Base-by-base conservation (phyloP, 306 rosid species). In the Cucumis hystrix region DNA sequence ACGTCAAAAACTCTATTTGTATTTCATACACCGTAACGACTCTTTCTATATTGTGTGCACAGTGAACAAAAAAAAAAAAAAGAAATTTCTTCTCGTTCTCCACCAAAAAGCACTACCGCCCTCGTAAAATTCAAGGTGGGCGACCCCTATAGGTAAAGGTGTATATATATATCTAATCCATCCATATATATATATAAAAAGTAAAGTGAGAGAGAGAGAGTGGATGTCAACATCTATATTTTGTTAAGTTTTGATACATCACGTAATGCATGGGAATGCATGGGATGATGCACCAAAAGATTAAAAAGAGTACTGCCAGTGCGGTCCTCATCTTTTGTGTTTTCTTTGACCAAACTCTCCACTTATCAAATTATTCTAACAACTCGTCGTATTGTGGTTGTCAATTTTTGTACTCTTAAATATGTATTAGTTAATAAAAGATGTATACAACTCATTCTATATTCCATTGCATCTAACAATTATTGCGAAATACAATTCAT, bases 221-320 rank as follows among this genome's bases (percentile, higher is more conserved):
- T 63, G 68, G 68, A 63, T 30, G 43, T 63, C 68, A 63, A 11
- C 41, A 33, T 63, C 68, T 63, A 10, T 4, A 58, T 20, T 18
- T 1, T 33, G 43, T 15, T 33, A 33, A 33, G 12, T 28, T 58
- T 63, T 63, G 68, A 33, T 63, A 30, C 6, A 63, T 63, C 68
- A 63, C 68, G 68, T 63, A 63, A 63, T 63, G 68, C 68, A 63
- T 63, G 68, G 68, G 43, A 35, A 63, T 63, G 68, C 68, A 63
- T 63, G 68, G 68, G 41, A 28, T 30, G 21, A 15, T 60, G 65
- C 8, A 60, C 65, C 65, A 25, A 25, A 23, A 55, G 11, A 16
- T 60, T 14, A 12, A 58, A 58, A 58, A 21, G 61, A n/a, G 28
- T 20, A 21, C 1, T 58, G 30, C 2, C 33, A 58, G 63, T 58